Base-by-base conservation (phyloP, 495 filamentous ascomycete species). In the Penicillium malachiteum region DNA sequence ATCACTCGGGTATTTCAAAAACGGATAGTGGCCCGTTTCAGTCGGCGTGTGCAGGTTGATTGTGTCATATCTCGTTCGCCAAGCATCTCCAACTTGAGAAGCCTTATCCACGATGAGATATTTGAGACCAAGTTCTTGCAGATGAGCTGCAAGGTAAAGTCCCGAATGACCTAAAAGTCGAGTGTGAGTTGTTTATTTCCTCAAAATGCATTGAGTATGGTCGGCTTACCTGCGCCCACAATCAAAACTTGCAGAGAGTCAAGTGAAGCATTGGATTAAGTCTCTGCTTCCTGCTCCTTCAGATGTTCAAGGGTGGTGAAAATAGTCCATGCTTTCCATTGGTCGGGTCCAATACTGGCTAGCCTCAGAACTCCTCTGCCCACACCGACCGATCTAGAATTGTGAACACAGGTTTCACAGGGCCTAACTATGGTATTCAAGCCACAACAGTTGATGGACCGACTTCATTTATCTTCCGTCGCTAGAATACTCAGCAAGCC, bases 311-410 rank as follows among this genome's bases (percentile, higher is more conserved):
- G 47, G 2, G 8, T 16, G 3, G 47, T 50, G 35, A 50, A 50
- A 17, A 50, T n/a, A 5, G 47, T 50, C 47, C 47, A 50, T 37
- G 47, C 47, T 16, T 50, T 50, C 47, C 47, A 50, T 38, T 39
- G 33, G 35, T 16, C 47, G 1, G 32, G 32, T 17, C 47, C 47
- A 37, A 50, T 14, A 33, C 18, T 50, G 33, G 47, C 47, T 18
- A 50, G 47, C 35, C 47, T 37, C 8, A 50, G 47, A 39, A 50
- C 35, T 7, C 47, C 47, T 39, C 47, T 50, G 5, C 47, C 47
- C 4, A 14, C 13, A 10, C 47, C 47, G 33, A 50, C 14, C n/a
- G n/a, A n/a, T n/a, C n/a, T n/a, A n/a, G n/a, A n/a, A n/a, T n/a
- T n/a, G n/a, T n/a, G n/a, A n/a, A n/a, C n/a, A n/a, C n/a, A n/a